Base-by-base conservation (phyloP, 768 basidiomycete genomes). In the Galerina marginata region DNA sequence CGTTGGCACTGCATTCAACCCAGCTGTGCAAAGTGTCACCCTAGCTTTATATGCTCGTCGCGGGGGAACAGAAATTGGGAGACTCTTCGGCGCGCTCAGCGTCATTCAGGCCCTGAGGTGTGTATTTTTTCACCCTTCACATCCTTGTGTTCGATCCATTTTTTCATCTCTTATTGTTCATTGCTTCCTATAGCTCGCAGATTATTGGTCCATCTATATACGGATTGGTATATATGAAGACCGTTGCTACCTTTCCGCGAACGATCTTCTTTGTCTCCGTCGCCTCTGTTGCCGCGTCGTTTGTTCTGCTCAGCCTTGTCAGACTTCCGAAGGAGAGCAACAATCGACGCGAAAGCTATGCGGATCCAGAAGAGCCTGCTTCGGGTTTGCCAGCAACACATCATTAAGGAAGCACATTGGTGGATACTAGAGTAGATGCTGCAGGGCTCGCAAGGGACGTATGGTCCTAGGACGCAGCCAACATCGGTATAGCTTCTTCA, bases 61-160 rank as follows among this genome's bases (percentile, higher is more conserved):
- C 20, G 83, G 83, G 1, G 83, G 86, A 2, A 79, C 78, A 12
- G 90, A 94, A 67, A 77, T 81, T 12, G 95, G 93, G 3, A 81
- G 78, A 65, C 77, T 97, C 15, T 95, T 95, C 67, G 95, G 93
- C 10, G 93, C 87, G 4, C 65, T 95, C 58, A 87, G 88, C 58
- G 90, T 95, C 29, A 64, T 93, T 3, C 85, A 90, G 62, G 86
- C 90, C 5, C 68, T 93, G 9, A 80, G 86, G 86, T 89, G 61
- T 14, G 75, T 73, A 4, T 11, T 33, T 44, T 48, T 33, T 33
- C 29, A 5, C 4, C 5, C 44, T 39, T 16, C 29, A 29, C 45
- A 47, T 39, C 26, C 10, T 9, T 20, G 23, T 4, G 23, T 38
- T 37, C n/a, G 10, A 40, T 3, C 5, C 11, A 5, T 3, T 2